Evolutionary conservation across 495 filamentous ascomycete species (phyloP).

Genomic region (Venustampulla echinocandica): DNA sequence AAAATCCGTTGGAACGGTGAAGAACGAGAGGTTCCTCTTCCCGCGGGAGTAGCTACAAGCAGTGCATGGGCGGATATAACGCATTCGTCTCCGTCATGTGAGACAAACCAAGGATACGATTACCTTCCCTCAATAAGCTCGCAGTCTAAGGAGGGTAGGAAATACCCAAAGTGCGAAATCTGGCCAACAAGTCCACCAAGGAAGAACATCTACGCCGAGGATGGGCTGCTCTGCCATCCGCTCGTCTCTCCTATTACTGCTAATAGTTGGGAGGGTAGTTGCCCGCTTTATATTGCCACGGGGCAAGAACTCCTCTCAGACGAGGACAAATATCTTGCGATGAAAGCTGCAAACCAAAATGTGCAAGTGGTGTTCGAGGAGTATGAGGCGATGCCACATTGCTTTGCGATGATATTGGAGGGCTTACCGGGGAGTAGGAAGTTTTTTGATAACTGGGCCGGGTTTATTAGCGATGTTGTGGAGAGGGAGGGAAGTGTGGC

Average conservation of each 20-base stretch:
- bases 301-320: slow-evolving; percentile 77
- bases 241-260: slow-evolving; percentile 63
- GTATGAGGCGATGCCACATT: slow-evolving; percentile 87
- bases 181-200: slow-evolving; percentile 72
- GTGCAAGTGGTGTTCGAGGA: slow-evolving; percentile 61
- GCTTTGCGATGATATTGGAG: slow-evolving; percentile 61
- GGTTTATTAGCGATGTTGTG: slow-evolving; percentile 45
- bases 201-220: slow-evolving; percentile 58
- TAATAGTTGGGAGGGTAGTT: slow-evolving; percentile 55
- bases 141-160: slow-evolving; percentile 23
- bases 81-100: slow-evolving; percentile 62
- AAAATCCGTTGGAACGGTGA: slow-evolving; percentile 56
- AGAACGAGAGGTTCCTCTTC: slow-evolving; percentile 49
- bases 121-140: slow-evolving; percentile 52
- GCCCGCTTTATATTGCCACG: slow-evolving; percentile 64
- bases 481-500: slow-evolving; percentile 29
- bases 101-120: slow-evolving; percentile 56
- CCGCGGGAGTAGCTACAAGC: slow-evolving; percentile 54
- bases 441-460: slow-evolving; percentile 48
- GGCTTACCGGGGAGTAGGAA: slow-evolving; percentile 34
- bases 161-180: slow-evolving; percentile 45
- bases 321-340: slow-evolving; percentile 55
- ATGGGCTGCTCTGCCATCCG: slow-evolving; percentile 58
- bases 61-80: slow-evolving; percentile 76
- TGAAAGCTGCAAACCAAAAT: slow-evolving; percentile 48